Base-by-base conservation (phyloP, 1,284 basidiomycete genomes). In the Lentinula novae-zelandiae region DNA sequence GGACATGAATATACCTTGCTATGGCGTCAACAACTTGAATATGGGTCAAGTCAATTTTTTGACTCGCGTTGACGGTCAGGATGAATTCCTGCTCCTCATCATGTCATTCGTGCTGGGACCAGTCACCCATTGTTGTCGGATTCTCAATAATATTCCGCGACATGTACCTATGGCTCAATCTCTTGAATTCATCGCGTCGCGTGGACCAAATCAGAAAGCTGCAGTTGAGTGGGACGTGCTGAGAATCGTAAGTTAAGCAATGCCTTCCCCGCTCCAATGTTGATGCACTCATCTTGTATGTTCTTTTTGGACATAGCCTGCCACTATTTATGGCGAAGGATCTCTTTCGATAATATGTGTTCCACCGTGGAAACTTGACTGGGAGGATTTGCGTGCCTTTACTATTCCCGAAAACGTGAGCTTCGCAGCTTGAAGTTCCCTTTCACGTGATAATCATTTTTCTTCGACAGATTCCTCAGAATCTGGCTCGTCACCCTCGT, bases 331-430 rank as follows among this genome's bases (percentile, higher is more conserved):
- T 33, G 57, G 50, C 10, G 10, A 20, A 22, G 51, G 49, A 20
- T 17, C 48, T 5, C 22, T 58, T 10, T 50, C 34, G 5, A 52
- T 58, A 3, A 58, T 58, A 15, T 58, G 49, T 34, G 13, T 44
- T 51, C 50, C 57, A 13, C 57, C 57, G 2, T 58, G 55, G 55
- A 57, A 34, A 46, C 9, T 57, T 6, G 44, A 34, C 15, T 17
- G 12, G 4, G 8, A 34, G 31, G 46, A 49, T 36, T 38, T 57
- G 9, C 31, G 48, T 15, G 56, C 44, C 6, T 57, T 57, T 50
- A 13, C 56, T 1, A 48, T 27, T 33, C 56, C 56, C 15, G n/a
- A 9, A 3, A 50, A 17, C 10, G 56, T 57, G n/a, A 34, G 42
- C n/a, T 39, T 13, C 1, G 3, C 1, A 34, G 42, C n/a, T 22